Percentiles rank a stretch among this genome's conserved stretches.
phyloP scores from a whole-genome alignment of 2,329 filamentous ascomycete genomes.

The Fusarium globosum region DNA sequence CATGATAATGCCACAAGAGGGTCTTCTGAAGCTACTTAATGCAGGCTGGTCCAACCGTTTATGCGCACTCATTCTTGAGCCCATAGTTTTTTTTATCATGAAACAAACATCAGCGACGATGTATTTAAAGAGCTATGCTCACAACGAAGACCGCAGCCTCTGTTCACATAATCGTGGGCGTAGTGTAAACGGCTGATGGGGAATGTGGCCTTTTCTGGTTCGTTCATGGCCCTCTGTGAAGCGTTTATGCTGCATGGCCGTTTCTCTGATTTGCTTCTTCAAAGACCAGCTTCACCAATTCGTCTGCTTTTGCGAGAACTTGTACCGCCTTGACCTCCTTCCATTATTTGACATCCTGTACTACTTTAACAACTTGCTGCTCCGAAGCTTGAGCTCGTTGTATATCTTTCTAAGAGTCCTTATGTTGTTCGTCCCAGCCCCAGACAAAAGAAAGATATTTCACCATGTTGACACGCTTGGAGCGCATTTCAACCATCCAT shows the following conservation, averaged over 20 bases:
- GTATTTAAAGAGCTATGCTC: conserved; percentile 9
- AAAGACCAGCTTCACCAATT: neutral
- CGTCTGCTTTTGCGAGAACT: conserved; percentile 1
- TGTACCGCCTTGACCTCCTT: neutral
- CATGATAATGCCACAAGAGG: neutral
- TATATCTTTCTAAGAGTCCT: conserved; percentile 37
- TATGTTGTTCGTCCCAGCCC: conserved; percentile 79
- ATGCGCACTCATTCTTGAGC: neutral
- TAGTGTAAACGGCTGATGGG: conserved; percentile 3
- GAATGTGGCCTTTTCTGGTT: conserved; percentile 6
- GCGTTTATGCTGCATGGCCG: neutral
- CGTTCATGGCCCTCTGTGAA: conserved; percentile 18
- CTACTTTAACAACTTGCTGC: conserved; percentile 19
- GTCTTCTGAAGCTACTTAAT: conserved; percentile 1
- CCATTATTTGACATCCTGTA: neutral
- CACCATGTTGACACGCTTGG: conserved; percentile 97
- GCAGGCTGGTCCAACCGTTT: neutral
- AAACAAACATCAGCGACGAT: neutral
- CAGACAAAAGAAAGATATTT: conserved; percentile 95
- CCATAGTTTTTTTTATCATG: neutral
- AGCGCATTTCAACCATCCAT: conserved; percentile 97
- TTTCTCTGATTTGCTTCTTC: neutral
- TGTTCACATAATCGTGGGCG: conserved; percentile 27
- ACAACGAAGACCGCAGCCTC: conserved; percentile 37
- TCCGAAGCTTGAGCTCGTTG: conserved; percentile 21